phyloP scores from a whole-genome alignment of 257 asterid species.

The Jasminum sambac region DNA sequence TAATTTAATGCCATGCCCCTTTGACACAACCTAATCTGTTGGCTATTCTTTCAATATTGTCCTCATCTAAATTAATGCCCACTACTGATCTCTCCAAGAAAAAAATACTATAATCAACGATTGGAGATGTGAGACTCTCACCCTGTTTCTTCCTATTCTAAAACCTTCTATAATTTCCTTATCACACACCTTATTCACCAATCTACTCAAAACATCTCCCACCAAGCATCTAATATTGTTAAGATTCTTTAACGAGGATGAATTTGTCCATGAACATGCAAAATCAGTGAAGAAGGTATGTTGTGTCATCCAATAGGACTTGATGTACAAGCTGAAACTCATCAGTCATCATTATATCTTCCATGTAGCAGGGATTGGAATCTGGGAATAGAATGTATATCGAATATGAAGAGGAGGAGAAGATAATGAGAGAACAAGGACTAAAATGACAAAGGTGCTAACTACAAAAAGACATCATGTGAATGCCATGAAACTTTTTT shows the following conservation, averaged over 20 bases:
- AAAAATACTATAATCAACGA: too few relatives aligned
- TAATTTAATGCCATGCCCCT: too few relatives aligned
- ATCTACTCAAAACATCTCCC: too few relatives aligned
- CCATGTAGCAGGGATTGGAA: not conserved
- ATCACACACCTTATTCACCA: too few relatives aligned
- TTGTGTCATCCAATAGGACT: not conserved
- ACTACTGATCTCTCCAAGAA: too few relatives aligned
- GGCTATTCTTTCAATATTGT: too few relatives aligned
- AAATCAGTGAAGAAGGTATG: constrained; percentile 5
- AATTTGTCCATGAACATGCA: not conserved
- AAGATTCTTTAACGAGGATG: not conserved
- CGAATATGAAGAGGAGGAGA: not conserved
- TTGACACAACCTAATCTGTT: too few relatives aligned
- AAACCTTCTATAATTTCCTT: too few relatives aligned
- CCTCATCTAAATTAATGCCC: too few relatives aligned
- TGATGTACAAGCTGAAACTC: not conserved
- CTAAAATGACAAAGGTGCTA: not conserved
- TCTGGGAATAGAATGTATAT: not conserved
- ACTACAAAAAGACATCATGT: not conserved
- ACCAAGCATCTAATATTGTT: constrained; percentile 14
- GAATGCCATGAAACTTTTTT: not conserved
- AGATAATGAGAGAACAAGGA: not conserved
- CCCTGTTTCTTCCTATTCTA: too few relatives aligned
- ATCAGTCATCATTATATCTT: not conserved
- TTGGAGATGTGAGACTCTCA: too few relatives aligned